Evolutionary conservation across 2,329 filamentous ascomycete genomes (phyloP), one percentile per base, ranked within the genome.

Genomic region (Teratosphaeria destructans): DNA sequence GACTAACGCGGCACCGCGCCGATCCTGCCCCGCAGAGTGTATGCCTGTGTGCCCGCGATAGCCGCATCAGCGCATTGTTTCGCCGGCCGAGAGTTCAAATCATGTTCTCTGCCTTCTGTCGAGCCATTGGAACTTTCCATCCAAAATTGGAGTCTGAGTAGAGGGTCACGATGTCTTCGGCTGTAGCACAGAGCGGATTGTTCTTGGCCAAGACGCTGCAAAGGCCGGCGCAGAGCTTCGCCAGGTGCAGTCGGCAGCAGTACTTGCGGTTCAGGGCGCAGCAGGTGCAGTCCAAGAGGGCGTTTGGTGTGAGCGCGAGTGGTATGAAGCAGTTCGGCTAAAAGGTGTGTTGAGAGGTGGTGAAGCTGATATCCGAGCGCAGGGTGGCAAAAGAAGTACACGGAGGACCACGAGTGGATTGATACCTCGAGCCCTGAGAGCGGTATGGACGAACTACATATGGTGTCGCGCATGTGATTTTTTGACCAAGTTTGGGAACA

Each of bases 391-490:
- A 93, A 94, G 78, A 89, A 87, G 75, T 99, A 95, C 81, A 96
- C 94, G 65, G 88, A 92, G 75, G 93, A 96, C 73, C 94, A 99
- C 81, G 94, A 99, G 80, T 99, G 94, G 94, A 86, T 99, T 74
- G 91, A 96, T 62, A 87, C 86, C 59, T 85, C 84, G 57, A 89
- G 95, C 77, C 85, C 87, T 74, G 93, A 89, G 76, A 87, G 86
- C 56, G 92, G 89, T 80, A 84, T 43, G 66, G 57, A 55, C 53
- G 54, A 60, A 61, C 47, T 43, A 52, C 54, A 52, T 34, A 4
- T 12, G 29, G 2, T 56, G 6, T 19, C 23, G 27, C 39, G 26
- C n/a, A n/a, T 37, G 10, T 26, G 23, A 23, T 58, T 56, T 5
- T 34, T 54, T 60, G 61, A 34, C 52, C 58, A 56, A 54, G 63